Evolutionary conservation across 1,139 yeast genomes (phyloP), one percentile per base, ranked within the genome.

Genomic region (Blastobotrys indianensis): DNA sequence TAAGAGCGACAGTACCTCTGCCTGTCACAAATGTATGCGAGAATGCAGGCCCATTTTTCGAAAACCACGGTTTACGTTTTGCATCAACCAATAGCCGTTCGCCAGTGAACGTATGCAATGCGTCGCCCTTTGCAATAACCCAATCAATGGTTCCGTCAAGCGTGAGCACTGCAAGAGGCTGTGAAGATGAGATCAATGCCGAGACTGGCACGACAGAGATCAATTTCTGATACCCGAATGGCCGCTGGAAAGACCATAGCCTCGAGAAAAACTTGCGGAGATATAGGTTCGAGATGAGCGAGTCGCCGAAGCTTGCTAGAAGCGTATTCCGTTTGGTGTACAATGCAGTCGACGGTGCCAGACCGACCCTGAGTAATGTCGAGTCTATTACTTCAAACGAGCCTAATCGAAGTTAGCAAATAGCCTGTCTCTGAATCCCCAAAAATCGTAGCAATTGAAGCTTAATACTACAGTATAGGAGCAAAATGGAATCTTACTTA

Each of bases 281-380:
- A 30, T 52, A 52, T 16, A 52, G 42, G 3, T 52, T 49, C 10
- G 57, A 51, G 11, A 51, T 47, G n/a, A 53, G 40, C 20, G 56
- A 51, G 13, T 46, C 46, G 8, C 45, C 47, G 55, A 69, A 72
- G 23, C 72, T 57, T 9, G 76, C 79, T 6, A 75, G 60, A 12
- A 76, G 58, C 9, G 74, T 65, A 20, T 70, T 70, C 25, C 73
- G 58, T 4, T 69, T 64, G 20, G 74, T 67, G 50, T 72, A 74
- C 31, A 77, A 52, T 8, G 74, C 67, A 4, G 77, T 64, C 1
- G 77, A 74, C 5, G 77, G 68, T 3, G 81, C 80, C 12, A 77
- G 56, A 32, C 70, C 66, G 37, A 77, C 67, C 44, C 69, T 69
- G 41, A 77, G 56, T 38, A 77, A 52, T 13, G 74, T 67, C 8